These are phyloP conservation scores for Ganoderma meredithae DNA, from an alignment of 1,284 basidiomycete genomes.

Conservation along the genomic window DNA sequence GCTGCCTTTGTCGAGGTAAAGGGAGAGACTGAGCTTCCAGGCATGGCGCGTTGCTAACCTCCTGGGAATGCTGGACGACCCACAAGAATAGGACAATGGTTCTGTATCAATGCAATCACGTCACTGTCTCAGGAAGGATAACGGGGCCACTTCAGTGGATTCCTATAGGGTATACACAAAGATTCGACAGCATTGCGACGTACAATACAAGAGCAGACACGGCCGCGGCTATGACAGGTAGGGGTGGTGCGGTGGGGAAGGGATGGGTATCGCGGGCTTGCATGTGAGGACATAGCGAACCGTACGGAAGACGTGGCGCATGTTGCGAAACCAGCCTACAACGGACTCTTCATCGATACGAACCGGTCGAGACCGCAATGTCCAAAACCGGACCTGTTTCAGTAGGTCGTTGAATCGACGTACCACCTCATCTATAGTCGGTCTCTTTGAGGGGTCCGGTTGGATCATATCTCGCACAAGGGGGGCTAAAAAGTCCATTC, in stretches of 20 bases:
- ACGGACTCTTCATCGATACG: slow-evolving; percentile 1
- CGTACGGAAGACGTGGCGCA: slow-evolving; percentile 14
- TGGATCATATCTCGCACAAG: slow-evolving; percentile 31
- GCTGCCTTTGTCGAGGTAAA: not conserved
- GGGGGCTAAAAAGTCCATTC: slow-evolving; percentile 24
- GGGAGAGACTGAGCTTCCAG: not conserved
- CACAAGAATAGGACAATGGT: not conserved
- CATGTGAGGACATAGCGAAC: slow-evolving; percentile 11
- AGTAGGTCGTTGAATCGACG: slow-evolving; percentile 19
- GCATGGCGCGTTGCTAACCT: not conserved
- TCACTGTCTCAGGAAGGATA: not conserved
- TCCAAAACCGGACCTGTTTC: slow-evolving; percentile 8
- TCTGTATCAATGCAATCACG: not conserved
- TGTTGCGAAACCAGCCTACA: not conserved
- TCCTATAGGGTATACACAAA: not conserved
- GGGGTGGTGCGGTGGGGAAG: not conserved
- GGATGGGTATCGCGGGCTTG: slow-evolving; percentile 9
- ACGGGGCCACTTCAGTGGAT: not conserved
- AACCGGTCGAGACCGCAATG: slow-evolving; percentile 16
- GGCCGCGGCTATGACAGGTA: not conserved
- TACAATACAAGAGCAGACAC: not conserved
- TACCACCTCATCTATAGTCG: slow-evolving; percentile 28
- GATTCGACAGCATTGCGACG: not conserved
- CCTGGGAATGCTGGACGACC: not conserved
- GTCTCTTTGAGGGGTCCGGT: slow-evolving; percentile 27